phyloP scores from a whole-genome alignment of 306 rosid genomes.

The Medicago arabica region DNA sequence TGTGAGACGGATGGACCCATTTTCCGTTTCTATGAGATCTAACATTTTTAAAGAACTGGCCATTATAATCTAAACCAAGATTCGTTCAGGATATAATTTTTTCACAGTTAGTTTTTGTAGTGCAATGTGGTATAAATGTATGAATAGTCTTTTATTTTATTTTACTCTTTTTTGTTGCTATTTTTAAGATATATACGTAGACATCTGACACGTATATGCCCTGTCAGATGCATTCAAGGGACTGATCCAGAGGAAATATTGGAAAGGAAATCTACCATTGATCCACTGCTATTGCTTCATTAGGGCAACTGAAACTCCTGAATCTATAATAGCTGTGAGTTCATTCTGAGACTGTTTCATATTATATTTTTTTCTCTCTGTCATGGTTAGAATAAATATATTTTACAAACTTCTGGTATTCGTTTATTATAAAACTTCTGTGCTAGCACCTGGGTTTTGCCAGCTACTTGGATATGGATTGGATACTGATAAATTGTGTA shows the following conservation, averaged over 20 bases:
- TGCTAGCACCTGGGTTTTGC: slow-evolving; percentile 3
- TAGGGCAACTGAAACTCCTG: slow-evolving; percentile 77
- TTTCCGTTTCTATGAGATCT: slow-evolving; percentile 23
- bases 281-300: slow-evolving; percentile 95
- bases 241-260: slow-evolving; percentile 61
- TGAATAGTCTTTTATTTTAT: slow-evolving; percentile 17
- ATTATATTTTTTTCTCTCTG: background rate
- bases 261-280: slow-evolving; percentile 86
- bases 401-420: slow-evolving; percentile 5
- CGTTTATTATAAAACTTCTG: slow-evolving; percentile 23
- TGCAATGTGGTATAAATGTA: slow-evolving; percentile 20
- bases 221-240: slow-evolving; percentile 79
- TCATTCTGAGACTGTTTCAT: slow-evolving; percentile 23
- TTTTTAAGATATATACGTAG: slow-evolving; percentile 23
- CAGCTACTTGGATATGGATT: slow-evolving; percentile 12
- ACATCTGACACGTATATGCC: slow-evolving; percentile 30
- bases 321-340: slow-evolving; percentile 74
- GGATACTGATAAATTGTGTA: slow-evolving; percentile 12
- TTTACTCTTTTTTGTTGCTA: slow-evolving; percentile 14
- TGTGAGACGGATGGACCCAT: slow-evolving; percentile 25
- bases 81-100: slow-evolving; percentile 22
- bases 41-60: slow-evolving; percentile 1
- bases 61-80: slow-evolving; percentile 35
- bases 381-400: slow-evolving; percentile 8
- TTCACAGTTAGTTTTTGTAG: slow-evolving; percentile 7